Evolutionary conservation across 2,329 filamentous ascomycete genomes (phyloP).

Genomic region (Pseudogymnoascus destructans): DNA sequence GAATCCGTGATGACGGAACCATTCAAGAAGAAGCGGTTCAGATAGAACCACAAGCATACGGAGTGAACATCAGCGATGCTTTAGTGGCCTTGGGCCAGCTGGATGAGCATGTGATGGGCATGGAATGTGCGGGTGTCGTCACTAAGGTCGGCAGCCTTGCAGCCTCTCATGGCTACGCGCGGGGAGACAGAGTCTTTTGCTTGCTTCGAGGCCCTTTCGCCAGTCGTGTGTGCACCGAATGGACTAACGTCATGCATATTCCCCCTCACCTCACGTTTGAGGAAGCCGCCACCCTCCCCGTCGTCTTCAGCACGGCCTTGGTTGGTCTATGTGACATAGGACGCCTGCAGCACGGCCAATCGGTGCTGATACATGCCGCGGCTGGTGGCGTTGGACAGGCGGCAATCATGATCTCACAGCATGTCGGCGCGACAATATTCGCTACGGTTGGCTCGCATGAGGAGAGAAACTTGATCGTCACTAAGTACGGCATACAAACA

Average conservation of each 20-base stretch:
- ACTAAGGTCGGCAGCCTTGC: background rate
- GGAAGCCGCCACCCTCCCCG: conserved; percentile 29
- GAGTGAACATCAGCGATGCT: background rate
- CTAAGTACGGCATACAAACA: background rate
- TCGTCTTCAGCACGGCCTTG: conserved; percentile 31
- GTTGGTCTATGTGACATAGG: conserved; percentile 32
- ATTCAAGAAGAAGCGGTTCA: background rate
- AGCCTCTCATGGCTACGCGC: conserved; percentile 17
- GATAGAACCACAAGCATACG: background rate
- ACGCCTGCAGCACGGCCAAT: conserved; percentile 26
- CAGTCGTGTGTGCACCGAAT: conserved; percentile 9
- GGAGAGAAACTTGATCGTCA: background rate
- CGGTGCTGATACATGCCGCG: conserved; percentile 19
- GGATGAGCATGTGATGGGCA: background rate
- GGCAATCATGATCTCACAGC: conserved; percentile 24
- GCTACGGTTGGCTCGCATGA: conserved; percentile 26
- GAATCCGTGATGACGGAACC: background rate
- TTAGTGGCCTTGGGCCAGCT: background rate
- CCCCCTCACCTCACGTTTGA: conserved; percentile 29
- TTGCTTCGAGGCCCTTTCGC: background rate
- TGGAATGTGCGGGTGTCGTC: background rate
- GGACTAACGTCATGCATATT: conserved; percentile 21
- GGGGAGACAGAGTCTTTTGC: conserved; percentile 24
- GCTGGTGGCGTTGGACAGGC: conserved; percentile 13
- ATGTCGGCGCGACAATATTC: conserved; percentile 28